phyloP scores from a whole-genome alignment of 495 filamentous ascomycete species.

The Rostrohypoxylon terebratum region DNA sequence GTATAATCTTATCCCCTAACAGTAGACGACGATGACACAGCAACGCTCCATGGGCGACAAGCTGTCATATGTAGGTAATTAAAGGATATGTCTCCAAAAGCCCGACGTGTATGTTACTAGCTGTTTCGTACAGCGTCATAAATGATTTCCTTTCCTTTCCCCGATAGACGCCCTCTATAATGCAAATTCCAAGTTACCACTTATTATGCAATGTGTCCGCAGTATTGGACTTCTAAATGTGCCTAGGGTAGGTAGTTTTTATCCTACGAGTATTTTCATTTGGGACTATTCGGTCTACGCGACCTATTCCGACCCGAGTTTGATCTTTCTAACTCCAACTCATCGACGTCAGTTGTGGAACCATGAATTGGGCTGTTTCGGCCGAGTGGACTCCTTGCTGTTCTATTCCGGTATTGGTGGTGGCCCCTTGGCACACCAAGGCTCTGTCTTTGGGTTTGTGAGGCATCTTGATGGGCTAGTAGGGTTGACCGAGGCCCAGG shows the following conservation, averaged over 20 bases:
- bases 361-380: slow-evolving; percentile 17
- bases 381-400: slow-evolving; percentile 46
- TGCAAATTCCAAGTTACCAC: slow-evolving; percentile 27
- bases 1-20: slow-evolving; percentile 5
- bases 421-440: slow-evolving; percentile 9
- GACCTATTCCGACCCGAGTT: slow-evolving; percentile 16
- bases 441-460: slow-evolving; percentile 21
- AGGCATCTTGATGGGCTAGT: slow-evolving; percentile 6
- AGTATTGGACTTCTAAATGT: slow-evolving; percentile 24
- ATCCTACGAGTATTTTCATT: neutral
- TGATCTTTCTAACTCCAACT: slow-evolving; percentile 21
- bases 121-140: slow-evolving; percentile 24
- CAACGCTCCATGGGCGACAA: neutral
- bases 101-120: slow-evolving; percentile 10
- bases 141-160: slow-evolving; percentile 29
- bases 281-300: slow-evolving; percentile 20
- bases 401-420: slow-evolving; percentile 28
- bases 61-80: slow-evolving; percentile 13
- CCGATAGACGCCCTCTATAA: slow-evolving; percentile 33
- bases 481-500: slow-evolving; percentile 35
- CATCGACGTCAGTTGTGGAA: neutral
- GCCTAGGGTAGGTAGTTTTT: slow-evolving; percentile 2
- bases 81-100: slow-evolving; percentile 28
- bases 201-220: slow-evolving; percentile 31
- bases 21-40: slow-evolving; percentile 5